These are phyloP conservation scores for Escallonia herrerae DNA, from an alignment of 129 eudicot genomes.

Conservation along the genomic window DNA sequence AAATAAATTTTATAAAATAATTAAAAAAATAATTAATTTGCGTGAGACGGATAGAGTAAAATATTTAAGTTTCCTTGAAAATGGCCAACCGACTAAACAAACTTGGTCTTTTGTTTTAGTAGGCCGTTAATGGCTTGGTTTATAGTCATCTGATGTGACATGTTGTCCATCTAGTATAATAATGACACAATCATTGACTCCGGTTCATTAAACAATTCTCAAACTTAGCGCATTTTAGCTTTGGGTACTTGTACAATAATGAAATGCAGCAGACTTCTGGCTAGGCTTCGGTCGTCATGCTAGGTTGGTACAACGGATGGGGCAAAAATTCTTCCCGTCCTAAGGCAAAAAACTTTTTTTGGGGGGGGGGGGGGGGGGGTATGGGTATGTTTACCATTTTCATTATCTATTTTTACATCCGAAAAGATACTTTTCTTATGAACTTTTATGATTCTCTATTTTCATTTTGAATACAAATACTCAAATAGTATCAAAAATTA, in stretches of 20 bases:
- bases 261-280: not conserved
- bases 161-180: not conserved
- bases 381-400: too few relatives aligned
- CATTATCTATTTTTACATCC: too few relatives aligned
- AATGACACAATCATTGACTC: constrained; percentile 3
- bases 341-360: too few relatives aligned
- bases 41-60: too few relatives aligned
- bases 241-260: not conserved
- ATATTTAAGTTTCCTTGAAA: not conserved
- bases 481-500: too few relatives aligned
- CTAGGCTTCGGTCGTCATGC: not conserved
- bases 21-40: too few relatives aligned
- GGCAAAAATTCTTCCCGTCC: not conserved
- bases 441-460: too few relatives aligned
- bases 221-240: not conserved
- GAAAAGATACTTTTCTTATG: too few relatives aligned
- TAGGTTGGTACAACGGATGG: not conserved
- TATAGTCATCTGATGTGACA: not conserved
- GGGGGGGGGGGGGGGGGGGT: too few relatives aligned
- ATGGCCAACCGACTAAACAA: not conserved
- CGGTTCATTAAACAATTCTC: not conserved
- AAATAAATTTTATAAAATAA: too few relatives aligned
- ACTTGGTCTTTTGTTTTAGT: not conserved
- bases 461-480: too few relatives aligned
- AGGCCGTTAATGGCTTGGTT: not conserved